These are phyloP conservation scores for Coemansia sp. DNA, from an alignment of 192 early-diverging fungal species.

Conservation along the genomic window DNA sequence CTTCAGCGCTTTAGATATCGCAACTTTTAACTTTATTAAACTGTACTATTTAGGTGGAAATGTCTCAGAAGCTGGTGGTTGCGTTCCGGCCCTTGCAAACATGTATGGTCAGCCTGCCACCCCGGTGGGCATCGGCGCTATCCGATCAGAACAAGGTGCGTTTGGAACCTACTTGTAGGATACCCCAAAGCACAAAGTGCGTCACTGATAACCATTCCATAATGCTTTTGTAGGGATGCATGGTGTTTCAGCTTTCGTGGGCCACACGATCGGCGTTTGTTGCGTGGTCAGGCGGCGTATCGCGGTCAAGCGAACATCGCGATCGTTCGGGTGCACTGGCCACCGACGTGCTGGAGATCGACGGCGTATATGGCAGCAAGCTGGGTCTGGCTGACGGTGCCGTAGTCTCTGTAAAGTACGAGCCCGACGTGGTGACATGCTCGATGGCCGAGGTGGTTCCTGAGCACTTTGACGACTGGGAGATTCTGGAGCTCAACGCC, in stretches of 20 bases:
- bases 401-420: slow-evolving; percentile 62
- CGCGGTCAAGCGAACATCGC: slow-evolving; percentile 14
- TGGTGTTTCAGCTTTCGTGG: slow-evolving; percentile 44
- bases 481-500: slow-evolving; percentile 77
- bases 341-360: slow-evolving; percentile 62
- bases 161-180: not conserved
- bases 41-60: slow-evolving; percentile 20
- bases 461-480: slow-evolving; percentile 73
- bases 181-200: no score
- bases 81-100: slow-evolving; percentile 63
- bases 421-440: slow-evolving; percentile 57
- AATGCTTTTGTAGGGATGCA: slow-evolving; percentile 22
- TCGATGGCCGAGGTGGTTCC: slow-evolving; percentile 68
- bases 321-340: slow-evolving; percentile 14
- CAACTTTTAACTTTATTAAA: not conserved
- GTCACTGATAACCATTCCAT: not conserved
- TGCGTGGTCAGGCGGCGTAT: slow-evolving; percentile 46
- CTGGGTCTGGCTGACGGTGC: slow-evolving; percentile 66
- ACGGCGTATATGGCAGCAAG: slow-evolving; percentile 64
- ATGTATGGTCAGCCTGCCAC: slow-evolving; percentile 74
- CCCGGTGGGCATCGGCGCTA: slow-evolving; percentile 70
- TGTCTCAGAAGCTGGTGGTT: slow-evolving; percentile 66
- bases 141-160: slow-evolving; percentile 69
- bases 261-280: slow-evolving; percentile 17
- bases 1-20: no score